Conservation (phyloP, 1,139 yeast genomes). For the Taphrina flavorubra region DNA sequence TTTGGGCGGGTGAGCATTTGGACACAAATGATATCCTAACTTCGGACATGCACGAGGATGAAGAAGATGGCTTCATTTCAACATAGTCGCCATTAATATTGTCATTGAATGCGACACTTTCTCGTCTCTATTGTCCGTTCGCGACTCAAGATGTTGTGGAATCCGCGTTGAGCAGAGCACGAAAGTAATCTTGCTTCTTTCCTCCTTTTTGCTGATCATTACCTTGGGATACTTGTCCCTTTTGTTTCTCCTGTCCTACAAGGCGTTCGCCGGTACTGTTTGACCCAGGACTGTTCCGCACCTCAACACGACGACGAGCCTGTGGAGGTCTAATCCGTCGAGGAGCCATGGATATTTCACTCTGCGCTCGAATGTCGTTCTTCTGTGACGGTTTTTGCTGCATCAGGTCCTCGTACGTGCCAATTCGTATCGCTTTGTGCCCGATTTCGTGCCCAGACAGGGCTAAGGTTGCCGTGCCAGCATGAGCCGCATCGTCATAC, state of each 20-base stretch:
- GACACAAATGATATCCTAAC: slow-evolving; percentile 21
- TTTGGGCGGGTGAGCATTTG: slow-evolving; percentile 26
- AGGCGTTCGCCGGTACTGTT: neutral
- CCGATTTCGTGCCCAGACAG: slow-evolving; percentile 58
- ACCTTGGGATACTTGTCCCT: neutral
- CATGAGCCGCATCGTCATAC: slow-evolving; percentile 56
- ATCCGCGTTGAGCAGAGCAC: neutral
- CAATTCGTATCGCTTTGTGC: slow-evolving; percentile 53
- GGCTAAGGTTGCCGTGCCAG: slow-evolving; percentile 64
- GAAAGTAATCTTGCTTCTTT: slow-evolving; percentile 15
- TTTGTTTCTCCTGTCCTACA: neutral
- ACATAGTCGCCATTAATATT: neutral
- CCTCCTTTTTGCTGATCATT: neutral
- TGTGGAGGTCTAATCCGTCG: neutral
- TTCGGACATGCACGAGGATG: slow-evolving; percentile 12
- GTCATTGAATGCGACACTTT: too few relatives aligned
- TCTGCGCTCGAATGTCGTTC: neutral
- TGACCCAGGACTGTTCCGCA: neutral
- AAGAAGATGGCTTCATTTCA: slow-evolving; percentile 12
- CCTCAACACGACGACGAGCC: neutral
- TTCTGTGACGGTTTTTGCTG: neutral
- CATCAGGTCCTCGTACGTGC: slow-evolving; percentile 50
- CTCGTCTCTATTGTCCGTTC: too few relatives aligned
- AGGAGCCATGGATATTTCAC: neutral
- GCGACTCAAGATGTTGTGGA: too few relatives aligned